These are phyloP conservation scores for Penicillium sp. DNA, from an alignment of 2,329 filamentous ascomycete genomes.

Conservation along the genomic window DNA sequence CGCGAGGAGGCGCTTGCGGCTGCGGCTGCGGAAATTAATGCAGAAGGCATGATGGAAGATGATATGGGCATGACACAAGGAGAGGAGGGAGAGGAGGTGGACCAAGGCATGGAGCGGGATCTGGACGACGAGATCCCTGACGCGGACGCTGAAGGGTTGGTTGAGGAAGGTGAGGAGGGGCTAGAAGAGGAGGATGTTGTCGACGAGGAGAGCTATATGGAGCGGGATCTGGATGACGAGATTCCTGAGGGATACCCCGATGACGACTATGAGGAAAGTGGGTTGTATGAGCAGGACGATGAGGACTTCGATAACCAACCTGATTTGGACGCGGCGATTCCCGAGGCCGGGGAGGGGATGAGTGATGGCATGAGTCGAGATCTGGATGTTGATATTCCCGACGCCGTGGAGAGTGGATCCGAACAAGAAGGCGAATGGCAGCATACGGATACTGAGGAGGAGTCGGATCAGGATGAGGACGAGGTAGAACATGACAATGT, in stretches of 20 bases:
- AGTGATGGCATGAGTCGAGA: constrained; percentile 65
- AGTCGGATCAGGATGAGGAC: constrained; percentile 47
- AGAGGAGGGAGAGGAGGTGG: constrained; percentile 38
- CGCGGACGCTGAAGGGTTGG: constrained; percentile 36
- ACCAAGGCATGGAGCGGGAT: constrained; percentile 42
- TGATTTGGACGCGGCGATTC: constrained; percentile 61
- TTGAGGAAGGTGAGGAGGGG: constrained; percentile 43
- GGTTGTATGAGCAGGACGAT: constrained; percentile 41
- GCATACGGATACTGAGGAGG: constrained; percentile 73
- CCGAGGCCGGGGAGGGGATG: constrained; percentile 51
- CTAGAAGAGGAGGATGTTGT: constrained; percentile 53
- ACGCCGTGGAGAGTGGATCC: constrained; percentile 47
- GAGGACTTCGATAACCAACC: constrained; percentile 46
- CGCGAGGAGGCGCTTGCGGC: constrained; percentile 80
- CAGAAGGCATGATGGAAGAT: constrained; percentile 38
- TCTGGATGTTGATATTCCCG: constrained; percentile 69
- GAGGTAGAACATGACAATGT: constrained; percentile 38
- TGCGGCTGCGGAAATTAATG: constrained; percentile 67
- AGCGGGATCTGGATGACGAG: constrained; percentile 69
- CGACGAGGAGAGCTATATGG: constrained; percentile 51
- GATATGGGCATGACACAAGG: constrained; percentile 29
- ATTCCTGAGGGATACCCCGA: constrained; percentile 62
- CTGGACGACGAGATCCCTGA: constrained; percentile 49
- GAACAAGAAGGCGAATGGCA: constrained; percentile 65
- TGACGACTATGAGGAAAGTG: constrained; percentile 44